phyloP scores from a whole-genome alignment of 2,329 filamentous ascomycete genomes.

The Zalaria sp. region DNA sequence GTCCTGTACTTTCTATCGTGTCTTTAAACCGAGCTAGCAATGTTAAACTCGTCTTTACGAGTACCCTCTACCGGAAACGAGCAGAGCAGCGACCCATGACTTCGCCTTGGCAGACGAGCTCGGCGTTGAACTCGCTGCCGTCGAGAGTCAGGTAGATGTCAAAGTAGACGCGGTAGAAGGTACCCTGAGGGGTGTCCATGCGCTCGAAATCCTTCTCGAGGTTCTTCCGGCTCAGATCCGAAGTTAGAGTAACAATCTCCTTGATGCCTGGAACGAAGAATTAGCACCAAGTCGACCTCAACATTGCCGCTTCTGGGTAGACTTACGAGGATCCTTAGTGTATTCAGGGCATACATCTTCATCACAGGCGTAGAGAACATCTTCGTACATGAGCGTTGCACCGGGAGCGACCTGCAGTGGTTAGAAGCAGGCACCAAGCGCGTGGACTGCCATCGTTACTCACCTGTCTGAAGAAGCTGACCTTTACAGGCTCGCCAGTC shows the following conservation, averaged over 20 bases:
- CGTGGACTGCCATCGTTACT: no score
- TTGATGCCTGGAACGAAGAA: conserved; percentile 61
- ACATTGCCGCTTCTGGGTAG: not conserved
- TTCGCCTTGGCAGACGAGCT: conserved; percentile 97
- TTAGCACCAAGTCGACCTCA: conserved; percentile 13
- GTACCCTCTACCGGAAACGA: conserved; percentile 52
- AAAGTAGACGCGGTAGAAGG: conserved; percentile 68
- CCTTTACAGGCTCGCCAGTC: conserved; percentile 97
- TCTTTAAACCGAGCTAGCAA: no score
- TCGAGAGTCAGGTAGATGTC: conserved; percentile 81
- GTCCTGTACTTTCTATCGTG: no score
- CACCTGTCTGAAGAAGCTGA: conserved; percentile 85
- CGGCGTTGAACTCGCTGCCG: conserved; percentile 93
- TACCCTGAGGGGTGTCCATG: conserved; percentile 97
- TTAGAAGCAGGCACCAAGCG: no score
- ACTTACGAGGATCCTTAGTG: conserved; percentile 97
- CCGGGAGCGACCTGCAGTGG: conserved; percentile 59
- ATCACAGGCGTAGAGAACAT: conserved; percentile 93
- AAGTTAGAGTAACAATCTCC: conserved; percentile 95
- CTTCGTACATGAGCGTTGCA: conserved; percentile 97
- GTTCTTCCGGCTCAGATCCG: conserved; percentile 93
- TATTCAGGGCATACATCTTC: conserved; percentile 98
- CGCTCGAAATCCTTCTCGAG: conserved; percentile 98
- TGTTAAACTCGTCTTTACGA: not conserved
- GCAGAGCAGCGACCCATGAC: conserved; percentile 96